Evolutionary conservation across 2,329 filamentous ascomycete species (phyloP).

Genomic region (Epichloe typhina): DNA sequence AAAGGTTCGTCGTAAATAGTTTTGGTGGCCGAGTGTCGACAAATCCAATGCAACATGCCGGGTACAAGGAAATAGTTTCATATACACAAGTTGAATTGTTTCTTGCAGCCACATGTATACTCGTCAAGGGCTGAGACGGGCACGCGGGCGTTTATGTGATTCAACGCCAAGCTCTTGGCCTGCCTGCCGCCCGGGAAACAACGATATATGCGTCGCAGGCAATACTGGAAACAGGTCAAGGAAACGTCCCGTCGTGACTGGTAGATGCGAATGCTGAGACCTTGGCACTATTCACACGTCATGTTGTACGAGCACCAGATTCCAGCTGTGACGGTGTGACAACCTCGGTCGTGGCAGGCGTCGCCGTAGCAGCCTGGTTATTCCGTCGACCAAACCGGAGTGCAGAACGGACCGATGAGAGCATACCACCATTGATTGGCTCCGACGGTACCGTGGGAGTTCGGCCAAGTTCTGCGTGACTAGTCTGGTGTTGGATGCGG

Average conservation of each 20-base stretch:
- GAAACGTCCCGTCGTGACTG: not conserved
- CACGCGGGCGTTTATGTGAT: not conserved
- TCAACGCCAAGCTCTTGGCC: not conserved
- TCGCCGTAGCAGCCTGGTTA: constrained; percentile 7
- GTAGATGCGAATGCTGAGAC: not conserved
- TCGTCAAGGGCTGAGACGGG: not conserved
- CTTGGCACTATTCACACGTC: not conserved
- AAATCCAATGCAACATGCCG: not conserved
- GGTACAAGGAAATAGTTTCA: not conserved
- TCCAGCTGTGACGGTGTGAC: constrained; percentile 35
- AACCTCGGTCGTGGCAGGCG: constrained; percentile 10
- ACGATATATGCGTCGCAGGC: not conserved
- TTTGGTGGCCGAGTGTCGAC: not conserved
- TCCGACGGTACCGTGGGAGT: not conserved
- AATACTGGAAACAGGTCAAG: too few relatives aligned
- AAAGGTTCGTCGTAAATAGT: not conserved
- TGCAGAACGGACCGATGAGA: constrained; percentile 20
- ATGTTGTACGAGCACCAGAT: constrained; percentile 23
- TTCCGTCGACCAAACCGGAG: constrained; percentile 20
- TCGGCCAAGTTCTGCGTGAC: constrained; percentile 7
- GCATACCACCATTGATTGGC: constrained; percentile 11
- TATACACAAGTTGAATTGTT: not conserved
- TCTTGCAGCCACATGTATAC: not conserved
- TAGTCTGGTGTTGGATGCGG: not conserved
- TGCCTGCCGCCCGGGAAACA: not conserved